Evolutionary conservation across 805 yeast species (phyloP).

Genomic region (Hemisphaericaspora nanyangensis): DNA sequence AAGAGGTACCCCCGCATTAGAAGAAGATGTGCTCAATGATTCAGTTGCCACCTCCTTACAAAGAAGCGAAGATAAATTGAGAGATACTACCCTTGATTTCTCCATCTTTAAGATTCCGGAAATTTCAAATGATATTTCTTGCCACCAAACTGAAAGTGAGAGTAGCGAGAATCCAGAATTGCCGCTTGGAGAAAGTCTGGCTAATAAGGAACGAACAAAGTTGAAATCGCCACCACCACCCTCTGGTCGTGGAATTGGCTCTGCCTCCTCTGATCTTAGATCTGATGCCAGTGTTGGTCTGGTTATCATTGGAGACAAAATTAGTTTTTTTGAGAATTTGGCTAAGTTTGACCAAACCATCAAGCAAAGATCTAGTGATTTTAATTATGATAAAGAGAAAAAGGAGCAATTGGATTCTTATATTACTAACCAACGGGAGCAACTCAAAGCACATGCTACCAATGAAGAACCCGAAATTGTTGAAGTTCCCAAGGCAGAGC

Average conservation of each 20-base stretch:
- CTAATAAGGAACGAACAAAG: neutral
- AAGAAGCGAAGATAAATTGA: neutral
- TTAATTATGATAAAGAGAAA: constrained; percentile 15
- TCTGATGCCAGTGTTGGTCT: neutral
- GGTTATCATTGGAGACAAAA: constrained; percentile 7
- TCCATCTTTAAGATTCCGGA: constrained; percentile 2
- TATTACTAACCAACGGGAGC: constrained; percentile 7
- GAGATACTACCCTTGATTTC: neutral
- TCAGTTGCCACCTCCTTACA: neutral
- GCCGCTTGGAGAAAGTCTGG: neutral
- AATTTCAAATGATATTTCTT: neutral
- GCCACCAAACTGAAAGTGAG: neutral
- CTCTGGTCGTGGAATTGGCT: neutral
- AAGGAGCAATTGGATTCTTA: constrained; percentile 13
- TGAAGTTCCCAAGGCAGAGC: too few species aligned
- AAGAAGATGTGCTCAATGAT: neutral
- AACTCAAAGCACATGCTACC: too few species aligned
- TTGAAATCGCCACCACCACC: constrained; percentile 1
- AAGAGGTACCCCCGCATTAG: neutral
- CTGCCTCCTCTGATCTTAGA: neutral
- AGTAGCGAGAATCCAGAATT: neutral
- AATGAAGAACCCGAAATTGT: too few species aligned
- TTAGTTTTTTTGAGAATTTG: constrained; percentile 23
- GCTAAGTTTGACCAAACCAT: constrained; percentile 18
- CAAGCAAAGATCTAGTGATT: constrained; percentile 18